Evolutionary conservation across 1,139 yeast genomes (phyloP), one percentile per base, ranked within the genome.

Genomic region (Saccharomyces uvarum): DNA sequence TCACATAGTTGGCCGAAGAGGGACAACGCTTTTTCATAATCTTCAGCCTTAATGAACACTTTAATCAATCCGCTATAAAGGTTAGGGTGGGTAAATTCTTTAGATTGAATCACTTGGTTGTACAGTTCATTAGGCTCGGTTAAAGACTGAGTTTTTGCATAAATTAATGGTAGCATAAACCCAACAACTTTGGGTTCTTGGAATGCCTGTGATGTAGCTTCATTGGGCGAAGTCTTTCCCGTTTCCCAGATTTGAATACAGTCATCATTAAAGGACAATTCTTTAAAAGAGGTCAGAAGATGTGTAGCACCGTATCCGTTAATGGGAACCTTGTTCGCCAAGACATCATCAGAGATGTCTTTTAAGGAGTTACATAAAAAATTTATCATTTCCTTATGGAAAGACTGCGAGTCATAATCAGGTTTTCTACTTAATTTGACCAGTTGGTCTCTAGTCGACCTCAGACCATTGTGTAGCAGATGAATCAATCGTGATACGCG

Each of bases 91-190:
- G 70, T 59, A n/a, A 64, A 69, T 27, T 58, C 61, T 48, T 68
- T 69, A 50, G 64, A 60, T 1, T 64, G 58, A 54, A 72, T 71
- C 21, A 78, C 72, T 38, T 72, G 73, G 11, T 31, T 27, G 19
- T 33, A n/a, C 13, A 28, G 13, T n/a, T 51, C 28, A 4, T 13
- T n/a, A 28, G 42, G 19, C 24, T 72, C 66, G 63, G 24, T 38
- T 11, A 38, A 9, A 16, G 44, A 38, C 11, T 19, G 44, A 6
- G 13, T 38, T 38, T 78, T 73, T 56, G 80, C 81, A 61, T 76
- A 83, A 58, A 89, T 79, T 47, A 86, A 74, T 21, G 90, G 90
- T 63, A 88, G 76, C 32, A 87, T 79, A 5, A 83, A 80, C 19
- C 95, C 88, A 60, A 87, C 80, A 24, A 85, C 85, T 55, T 74